Conservation (phyloP, 108 stramenopile species). For the Schizochytrium sp. region DNA sequence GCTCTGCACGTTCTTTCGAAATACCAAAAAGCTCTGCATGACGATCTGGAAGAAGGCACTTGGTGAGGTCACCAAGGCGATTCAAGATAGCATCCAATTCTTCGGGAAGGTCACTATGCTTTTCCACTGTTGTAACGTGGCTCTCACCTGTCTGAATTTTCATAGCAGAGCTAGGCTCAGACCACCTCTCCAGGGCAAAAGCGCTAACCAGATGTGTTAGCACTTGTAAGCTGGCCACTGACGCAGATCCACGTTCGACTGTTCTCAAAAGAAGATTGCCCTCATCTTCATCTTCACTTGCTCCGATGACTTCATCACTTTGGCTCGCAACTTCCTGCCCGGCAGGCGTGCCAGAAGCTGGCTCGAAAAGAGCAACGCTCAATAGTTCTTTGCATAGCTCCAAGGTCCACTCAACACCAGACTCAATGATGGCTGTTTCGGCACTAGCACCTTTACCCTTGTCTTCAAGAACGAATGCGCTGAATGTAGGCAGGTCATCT, state of each 20-base stretch:
- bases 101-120: neutral
- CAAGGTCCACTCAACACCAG: slow-evolving; percentile 31
- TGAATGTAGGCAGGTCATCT: neutral
- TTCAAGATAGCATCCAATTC: slow-evolving; percentile 16
- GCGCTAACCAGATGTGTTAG: slow-evolving; percentile 59
- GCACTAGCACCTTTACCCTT: neutral
- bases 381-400: slow-evolving; percentile 43
- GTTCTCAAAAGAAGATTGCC: neutral
- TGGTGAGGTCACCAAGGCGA: slow-evolving; percentile 5
- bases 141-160: neutral
- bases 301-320: neutral
- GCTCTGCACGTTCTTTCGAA: neutral
- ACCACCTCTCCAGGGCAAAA: slow-evolving; percentile 58
- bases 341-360: neutral
- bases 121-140: neutral
- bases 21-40: slow-evolving; percentile 36
- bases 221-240: slow-evolving; percentile 36
- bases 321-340: slow-evolving; percentile 11
- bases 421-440: slow-evolving; percentile 54
- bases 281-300: neutral
- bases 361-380: neutral
- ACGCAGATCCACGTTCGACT: slow-evolving; percentile 56
- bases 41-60: neutral
- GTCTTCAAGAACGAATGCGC: slow-evolving; percentile 42
- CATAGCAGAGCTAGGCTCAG: neutral